phyloP scores from a whole-genome alignment of 331 rosid species.

The Acacia pycnantha region DNA sequence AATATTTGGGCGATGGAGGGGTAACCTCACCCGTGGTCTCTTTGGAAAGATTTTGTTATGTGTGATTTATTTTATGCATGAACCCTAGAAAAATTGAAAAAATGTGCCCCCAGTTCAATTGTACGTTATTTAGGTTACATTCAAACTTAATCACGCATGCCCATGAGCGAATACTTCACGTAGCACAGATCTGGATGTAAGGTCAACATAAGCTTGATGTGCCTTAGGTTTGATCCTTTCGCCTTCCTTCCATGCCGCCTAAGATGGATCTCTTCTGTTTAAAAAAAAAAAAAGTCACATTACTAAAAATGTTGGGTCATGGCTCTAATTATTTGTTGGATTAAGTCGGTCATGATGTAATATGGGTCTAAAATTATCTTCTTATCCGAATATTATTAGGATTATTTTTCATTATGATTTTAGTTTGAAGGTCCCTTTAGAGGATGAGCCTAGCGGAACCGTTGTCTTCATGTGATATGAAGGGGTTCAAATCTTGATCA shows the following conservation, averaged over 20 bases:
- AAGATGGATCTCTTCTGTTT: neutral
- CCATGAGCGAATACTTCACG: neutral
- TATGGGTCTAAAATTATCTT: neutral
- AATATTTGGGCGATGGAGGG: neutral
- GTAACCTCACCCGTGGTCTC: neutral
- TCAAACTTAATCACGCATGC: neutral
- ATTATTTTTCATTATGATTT: no score
- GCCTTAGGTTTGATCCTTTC: neutral
- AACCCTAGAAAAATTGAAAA: neutral
- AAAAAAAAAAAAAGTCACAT: neutral
- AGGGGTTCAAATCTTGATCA: no score
- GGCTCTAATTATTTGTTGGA: neutral
- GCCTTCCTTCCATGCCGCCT: neutral
- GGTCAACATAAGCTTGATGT: neutral
- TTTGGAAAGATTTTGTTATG: neutral
- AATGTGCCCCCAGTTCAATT: neutral
- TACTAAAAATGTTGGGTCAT: neutral
- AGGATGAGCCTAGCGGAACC: no score
- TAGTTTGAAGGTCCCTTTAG: neutral
- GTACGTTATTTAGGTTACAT: neutral
- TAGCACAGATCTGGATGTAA: neutral
- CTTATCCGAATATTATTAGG: neutral
- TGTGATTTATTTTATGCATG: neutral
- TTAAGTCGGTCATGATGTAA: neutral
- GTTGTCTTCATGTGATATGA: no score